Conservation (phyloP, 257 asterid genomes). For the Craterostigma plantagineum region DNA sequence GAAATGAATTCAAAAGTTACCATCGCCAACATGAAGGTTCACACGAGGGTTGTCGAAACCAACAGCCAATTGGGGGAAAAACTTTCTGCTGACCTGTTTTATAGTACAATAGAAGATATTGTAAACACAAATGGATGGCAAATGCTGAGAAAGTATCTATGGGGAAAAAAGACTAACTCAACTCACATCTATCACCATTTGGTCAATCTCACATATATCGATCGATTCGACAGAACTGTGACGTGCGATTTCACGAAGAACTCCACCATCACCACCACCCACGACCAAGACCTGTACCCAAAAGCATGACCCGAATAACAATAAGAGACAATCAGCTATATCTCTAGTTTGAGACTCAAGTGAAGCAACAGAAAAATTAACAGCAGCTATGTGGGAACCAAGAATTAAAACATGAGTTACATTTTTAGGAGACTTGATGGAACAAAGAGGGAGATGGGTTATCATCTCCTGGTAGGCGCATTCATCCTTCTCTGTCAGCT, state of each 20-base stretch:
- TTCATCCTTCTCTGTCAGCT: conserved; percentile 96
- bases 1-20: conserved; percentile 17
- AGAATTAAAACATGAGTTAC: conserved; percentile 21
- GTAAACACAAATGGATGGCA: too few species aligned
- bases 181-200: conserved; percentile 93
- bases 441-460: conserved; percentile 90
- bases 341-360: background rate
- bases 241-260: conserved; percentile 83
- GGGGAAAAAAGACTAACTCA: background rate
- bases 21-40: conserved; percentile 88
- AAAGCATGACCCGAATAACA: conserved; percentile 1
- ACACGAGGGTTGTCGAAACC: conserved; percentile 98
- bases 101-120: background rate
- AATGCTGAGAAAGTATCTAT: too few species aligned
- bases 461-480: conserved; percentile 99
- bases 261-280: conserved; percentile 99
- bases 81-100: conserved; percentile 76
- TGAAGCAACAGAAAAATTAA: background rate
- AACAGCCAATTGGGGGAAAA: conserved; percentile 78
- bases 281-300: conserved; percentile 79
- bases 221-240: conserved; percentile 77
- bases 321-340: background rate
- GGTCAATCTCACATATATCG: conserved; percentile 94
- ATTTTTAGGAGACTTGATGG: conserved; percentile 62
- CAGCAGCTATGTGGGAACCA: background rate